Base-by-base conservation (phyloP, 345 rosid genomes). In the Gossypium herbaceum region DNA sequence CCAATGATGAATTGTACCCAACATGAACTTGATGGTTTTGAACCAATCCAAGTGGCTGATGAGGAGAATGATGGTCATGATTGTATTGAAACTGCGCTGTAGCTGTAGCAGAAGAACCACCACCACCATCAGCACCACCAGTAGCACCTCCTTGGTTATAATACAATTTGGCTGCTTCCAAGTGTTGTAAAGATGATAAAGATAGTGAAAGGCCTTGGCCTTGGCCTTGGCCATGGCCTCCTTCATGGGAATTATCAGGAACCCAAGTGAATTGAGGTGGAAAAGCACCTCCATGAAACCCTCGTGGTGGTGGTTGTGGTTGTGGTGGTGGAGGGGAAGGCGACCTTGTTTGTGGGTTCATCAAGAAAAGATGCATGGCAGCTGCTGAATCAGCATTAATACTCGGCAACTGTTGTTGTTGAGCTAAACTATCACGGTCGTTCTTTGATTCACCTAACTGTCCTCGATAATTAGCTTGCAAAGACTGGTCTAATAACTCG, bases 181-280 rank as follows among this genome's bases (percentile, higher is more conserved):
- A 86, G 68, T 92, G 95, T 24, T 89, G 94, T 51, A 94, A 75
- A 19, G 99, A 86, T 0, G 97, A 91, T 22, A 94, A 78, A 8
- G 99, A 92, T 58, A 94, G 76, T 16, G 99, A 94, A 69, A 94
- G 96, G 20, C 98, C 99, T 86, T 86, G 92, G 15, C 98, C 99
- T 86, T 86, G 92, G 15, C 52, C 52, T 48, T 48, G 52, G 12
- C 3, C 52, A 11, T 48, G 43, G 78, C 81, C 76, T 75, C 78
- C 88, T 51, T 78, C 84, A 55, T 79, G 86, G 19, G 78, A 61
- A 52, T 80, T 81, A 20, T 83, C 90, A 22, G 88, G 84, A 60
- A 84, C 85, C 97, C 97, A 91, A 12, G 88, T 85, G 83, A 89
- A 66, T 52, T 88, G 93, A 41, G 85, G 84, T 12, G 80, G 89